Conservation (phyloP, 768 basidiomycete genomes). For the Kwoniella mangroviensis region DNA sequence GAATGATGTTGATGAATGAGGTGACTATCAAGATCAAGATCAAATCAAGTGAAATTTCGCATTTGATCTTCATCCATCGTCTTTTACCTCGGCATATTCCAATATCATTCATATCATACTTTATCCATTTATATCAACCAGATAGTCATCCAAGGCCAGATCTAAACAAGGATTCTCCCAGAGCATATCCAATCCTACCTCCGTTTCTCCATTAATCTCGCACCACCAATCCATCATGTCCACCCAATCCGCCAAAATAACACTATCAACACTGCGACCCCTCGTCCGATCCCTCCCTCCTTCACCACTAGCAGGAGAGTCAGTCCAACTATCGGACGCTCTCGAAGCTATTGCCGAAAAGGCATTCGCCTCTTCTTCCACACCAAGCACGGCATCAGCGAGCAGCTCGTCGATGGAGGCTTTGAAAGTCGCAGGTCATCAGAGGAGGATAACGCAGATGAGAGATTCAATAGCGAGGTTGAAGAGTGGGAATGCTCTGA, state of each 20-base stretch:
- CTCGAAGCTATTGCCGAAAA: conserved; percentile 44
- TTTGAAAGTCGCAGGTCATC: conserved; percentile 27
- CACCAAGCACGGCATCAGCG: conserved; percentile 1
- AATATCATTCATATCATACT: background rate
- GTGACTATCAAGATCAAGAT: background rate
- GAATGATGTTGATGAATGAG: background rate
- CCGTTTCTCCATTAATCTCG: too few species aligned
- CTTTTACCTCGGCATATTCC: background rate
- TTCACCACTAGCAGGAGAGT: conserved; percentile 44
- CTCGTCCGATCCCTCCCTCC: conserved; percentile 48
- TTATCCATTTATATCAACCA: background rate
- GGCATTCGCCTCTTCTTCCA: conserved; percentile 5
- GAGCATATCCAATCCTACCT: too few species aligned
- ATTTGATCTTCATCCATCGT: background rate
- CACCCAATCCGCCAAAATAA: conserved; percentile 26
- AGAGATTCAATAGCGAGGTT: conserved; percentile 17
- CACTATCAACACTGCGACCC: conserved; percentile 33
- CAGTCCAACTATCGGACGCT: conserved; percentile 49
- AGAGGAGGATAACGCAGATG: conserved; percentile 22
- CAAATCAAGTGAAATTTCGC: background rate
- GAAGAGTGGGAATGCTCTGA: conserved; percentile 14
- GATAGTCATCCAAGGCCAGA: background rate
- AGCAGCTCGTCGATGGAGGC: conserved; percentile 17
- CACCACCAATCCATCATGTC: conserved; percentile 4
- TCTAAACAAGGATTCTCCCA: too few species aligned